Conservation (phyloP, 106 monocot species). For the Amphibolis antarctica region DNA sequence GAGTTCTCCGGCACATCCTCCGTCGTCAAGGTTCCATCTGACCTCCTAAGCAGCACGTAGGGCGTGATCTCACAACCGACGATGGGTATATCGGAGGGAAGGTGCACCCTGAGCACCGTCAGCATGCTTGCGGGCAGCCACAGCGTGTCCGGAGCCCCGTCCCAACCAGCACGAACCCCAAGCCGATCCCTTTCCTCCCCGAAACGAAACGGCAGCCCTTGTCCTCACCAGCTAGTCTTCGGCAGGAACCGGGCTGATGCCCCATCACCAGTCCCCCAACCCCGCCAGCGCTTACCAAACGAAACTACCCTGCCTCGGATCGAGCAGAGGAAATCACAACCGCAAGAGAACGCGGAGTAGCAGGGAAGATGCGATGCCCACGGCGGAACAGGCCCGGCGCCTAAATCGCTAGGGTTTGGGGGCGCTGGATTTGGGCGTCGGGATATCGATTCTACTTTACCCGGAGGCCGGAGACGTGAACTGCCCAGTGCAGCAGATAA, state of each 20-base stretch:
- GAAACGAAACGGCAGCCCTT: slow-evolving; percentile 1
- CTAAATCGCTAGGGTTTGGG: slow-evolving; percentile 2
- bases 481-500: no score
- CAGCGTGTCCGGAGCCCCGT: not conserved
- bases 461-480: no score
- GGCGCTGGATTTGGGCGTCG: not conserved
- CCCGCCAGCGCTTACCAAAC: slow-evolving; percentile 20
- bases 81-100: slow-evolving; percentile 25
- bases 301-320: no score
- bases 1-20: slow-evolving; percentile 21
- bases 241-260: slow-evolving; percentile 17
- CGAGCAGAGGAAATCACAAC: no score
- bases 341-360: not conserved
- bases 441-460: no score
- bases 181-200: slow-evolving; percentile 1
- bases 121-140: slow-evolving; percentile 15
- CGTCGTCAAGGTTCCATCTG: slow-evolving; percentile 15
- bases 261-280: slow-evolving; percentile 16
- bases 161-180: not conserved
- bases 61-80: slow-evolving; percentile 30
- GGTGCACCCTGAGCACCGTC: slow-evolving; percentile 22
- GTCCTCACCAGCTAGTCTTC: not conserved
- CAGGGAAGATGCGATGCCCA: not conserved
- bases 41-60: slow-evolving; percentile 15
- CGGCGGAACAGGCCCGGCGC: not conserved